A percentile compares a stretch with the other conserved stretches of the same genome.
Evolutionary conservation across 2,329 filamentous ascomycete genomes (phyloP).

Genomic region (Neocatenulostroma microsporum): DNA sequence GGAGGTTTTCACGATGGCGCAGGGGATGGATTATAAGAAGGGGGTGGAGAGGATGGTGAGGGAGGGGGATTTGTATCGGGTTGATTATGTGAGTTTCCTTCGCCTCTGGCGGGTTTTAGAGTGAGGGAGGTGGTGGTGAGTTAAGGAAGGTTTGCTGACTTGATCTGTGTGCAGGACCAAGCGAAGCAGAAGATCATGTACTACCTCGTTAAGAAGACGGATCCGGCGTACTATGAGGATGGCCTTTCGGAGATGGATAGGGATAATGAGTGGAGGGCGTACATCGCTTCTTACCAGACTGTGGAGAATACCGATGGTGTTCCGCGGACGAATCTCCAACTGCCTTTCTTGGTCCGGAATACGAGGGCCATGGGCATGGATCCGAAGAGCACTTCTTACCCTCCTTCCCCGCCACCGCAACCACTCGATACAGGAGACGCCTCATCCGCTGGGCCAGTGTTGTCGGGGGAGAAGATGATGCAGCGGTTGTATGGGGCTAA

Average conservation of each 20-base stretch:
- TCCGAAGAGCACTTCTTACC: slow-evolving; percentile 16
- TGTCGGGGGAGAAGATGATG: slow-evolving; percentile 7
- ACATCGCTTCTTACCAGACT: slow-evolving; percentile 84
- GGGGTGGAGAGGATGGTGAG: slow-evolving; percentile 88
- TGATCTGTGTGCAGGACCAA: slow-evolving; percentile 48
- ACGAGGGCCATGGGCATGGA: slow-evolving; percentile 32
- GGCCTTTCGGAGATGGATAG: slow-evolving; percentile 47
- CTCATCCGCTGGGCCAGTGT: not conserved
- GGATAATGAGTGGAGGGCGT: slow-evolving; percentile 77
- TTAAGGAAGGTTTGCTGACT: not conserved
- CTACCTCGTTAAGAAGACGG: slow-evolving; percentile 80
- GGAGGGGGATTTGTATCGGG: slow-evolving; percentile 83
- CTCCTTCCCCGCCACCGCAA: slow-evolving; percentile 10
- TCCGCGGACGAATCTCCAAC: slow-evolving; percentile 21
- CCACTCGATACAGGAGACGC: not conserved
- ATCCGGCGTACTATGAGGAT: slow-evolving; percentile 63
- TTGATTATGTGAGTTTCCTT: slow-evolving; percentile 69
- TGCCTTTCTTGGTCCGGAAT: slow-evolving; percentile 34
- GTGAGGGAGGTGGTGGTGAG: not conserved
- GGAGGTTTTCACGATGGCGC: slow-evolving; percentile 80
- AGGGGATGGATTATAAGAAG: slow-evolving; percentile 83
- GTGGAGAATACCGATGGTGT: slow-evolving; percentile 65
- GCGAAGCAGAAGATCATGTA: slow-evolving; percentile 59
- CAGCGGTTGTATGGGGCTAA: slow-evolving; percentile 19
- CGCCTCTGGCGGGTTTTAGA: too few species aligned